Evolutionary conservation across 108 stramenopile genomes (phyloP), one percentile per base, ranked within the genome.

Genomic region (Fragilaria crotonensis): DNA sequence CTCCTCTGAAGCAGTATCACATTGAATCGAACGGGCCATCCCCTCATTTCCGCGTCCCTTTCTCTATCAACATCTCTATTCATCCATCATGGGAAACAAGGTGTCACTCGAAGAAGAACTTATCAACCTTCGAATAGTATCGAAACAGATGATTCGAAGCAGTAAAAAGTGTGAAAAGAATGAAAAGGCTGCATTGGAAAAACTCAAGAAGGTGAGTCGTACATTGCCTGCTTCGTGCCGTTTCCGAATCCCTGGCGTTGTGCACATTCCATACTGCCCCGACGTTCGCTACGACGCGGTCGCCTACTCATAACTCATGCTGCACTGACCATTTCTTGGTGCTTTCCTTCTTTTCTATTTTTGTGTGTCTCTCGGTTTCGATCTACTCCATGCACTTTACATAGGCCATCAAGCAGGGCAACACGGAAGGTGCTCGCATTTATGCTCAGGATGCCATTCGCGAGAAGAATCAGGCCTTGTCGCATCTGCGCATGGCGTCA

Each of bases 371-470:
- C 44, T 9, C 0, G 0, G 25, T 41, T 0, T 45, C 4, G 25
- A 26, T 0, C 5, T 5, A 26, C 7, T 30, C 48, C 47, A 18
- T 49, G 11, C 20, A 21, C 19, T 65, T 21, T 20, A 23, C 32
- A 27, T 55, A 88, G 84, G 87, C 91, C 32, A 89, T 93, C 57
- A 66, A 84, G 67, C 83, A 89, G 60, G 93, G 95, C 25, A 95
- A 97, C 58, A 73, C 77, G 30, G 98, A 97, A 60, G 95, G 95
- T 4, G 98, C 98, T 26, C 86, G 89, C 21, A 96, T 97, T 61
- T 97, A 96, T 63, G 98, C 90, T 7, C 93, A 96, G 73, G 97
- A 97, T 72, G 97, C 96, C 33, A 99, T 98, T 65, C 93, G 97
- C 50, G 98, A 97, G 69, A 97, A 98, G 67, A 97, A 95, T 72